Evolutionary conservation across 2,329 filamentous ascomycete species (phyloP), one percentile per base, ranked within the genome.

Genomic region (Fusarium euwallaceae): DNA sequence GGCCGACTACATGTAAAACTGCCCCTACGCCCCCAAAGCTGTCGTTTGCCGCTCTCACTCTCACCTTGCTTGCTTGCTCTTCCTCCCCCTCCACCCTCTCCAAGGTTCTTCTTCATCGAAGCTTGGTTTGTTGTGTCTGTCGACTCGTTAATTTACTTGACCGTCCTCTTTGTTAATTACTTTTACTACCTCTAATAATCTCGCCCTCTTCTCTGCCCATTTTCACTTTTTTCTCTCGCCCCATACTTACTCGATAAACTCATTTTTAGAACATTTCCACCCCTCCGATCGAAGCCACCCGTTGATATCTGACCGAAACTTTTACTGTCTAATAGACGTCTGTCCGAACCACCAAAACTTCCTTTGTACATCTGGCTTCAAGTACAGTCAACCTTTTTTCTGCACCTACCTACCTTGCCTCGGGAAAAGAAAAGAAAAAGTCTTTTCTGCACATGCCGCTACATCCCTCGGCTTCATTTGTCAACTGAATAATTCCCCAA

Each of bases 1-100:
- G 73, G 73, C 64, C 73, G 67, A 67, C 77, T 78, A 72, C 76
- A 76, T 78, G 64, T 77, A 79, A 75, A 77, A 68, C 60, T 62
- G 70, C 70, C 37, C 61, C 62, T 69, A 65, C 65, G 53, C 69
- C 73, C 73, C 43, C 77, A 22, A 64, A 74, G 60, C 66, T 73
- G 69, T 69, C 37, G 62, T 58, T 66, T 70, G 29, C 64, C 60
- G 55, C 48, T 53, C 48, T 53, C 48, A 53, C 24, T 29, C 70
- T 53, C 70, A 66, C 24, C 56, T 61, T 64, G 45, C 48, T 65
- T 64, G 45, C 11, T 34, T 34, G 32, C 32, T 34, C 11, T 11
- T 59, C 29, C 29, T 29, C 60, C 27, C 32, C 37, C 66, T 60
- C 59, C 32, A 34, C 32, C 32, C n/a, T 53, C 55, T 27, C 48